phyloP scores from a whole-genome alignment of 2,329 filamentous ascomycete genomes.

The Xenosphaeropsis pyriputrescens region DNA sequence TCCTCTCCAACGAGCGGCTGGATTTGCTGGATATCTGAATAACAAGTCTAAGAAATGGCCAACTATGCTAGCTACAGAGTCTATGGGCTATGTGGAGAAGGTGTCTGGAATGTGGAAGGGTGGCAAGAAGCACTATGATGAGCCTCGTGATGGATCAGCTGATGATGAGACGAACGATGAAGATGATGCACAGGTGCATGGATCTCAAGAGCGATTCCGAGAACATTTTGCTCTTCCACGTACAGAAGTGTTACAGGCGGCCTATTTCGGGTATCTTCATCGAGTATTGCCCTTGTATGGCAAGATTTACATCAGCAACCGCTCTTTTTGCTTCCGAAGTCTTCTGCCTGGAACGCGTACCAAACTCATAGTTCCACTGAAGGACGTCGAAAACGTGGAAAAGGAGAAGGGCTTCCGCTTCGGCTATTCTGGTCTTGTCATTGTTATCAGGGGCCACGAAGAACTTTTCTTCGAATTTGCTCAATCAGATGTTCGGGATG shows the following conservation, averaged over 20 bases:
- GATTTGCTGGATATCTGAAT: slow-evolving; percentile 71
- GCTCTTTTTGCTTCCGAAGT: slow-evolving; percentile 84
- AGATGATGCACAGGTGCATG: slow-evolving; percentile 47
- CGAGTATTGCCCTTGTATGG: slow-evolving; percentile 85
- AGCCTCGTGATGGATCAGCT: slow-evolving; percentile 32
- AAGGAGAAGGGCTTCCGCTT: slow-evolving; percentile 93
- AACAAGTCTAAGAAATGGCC: slow-evolving; percentile 70
- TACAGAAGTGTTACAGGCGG: slow-evolving; percentile 70
- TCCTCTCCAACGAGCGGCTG: slow-evolving; percentile 70
- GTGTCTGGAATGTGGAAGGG: slow-evolving; percentile 96
- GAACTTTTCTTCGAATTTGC: slow-evolving; percentile 94
- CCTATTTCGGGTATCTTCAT: slow-evolving; percentile 86
- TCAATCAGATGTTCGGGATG: slow-evolving; percentile 64
- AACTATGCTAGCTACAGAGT: slow-evolving; percentile 70
- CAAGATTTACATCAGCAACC: slow-evolving; percentile 87
- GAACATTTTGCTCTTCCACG: slow-evolving; percentile 81
- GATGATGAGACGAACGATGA: slow-evolving; percentile 39
- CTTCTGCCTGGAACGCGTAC: slow-evolving; percentile 79
- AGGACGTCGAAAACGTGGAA: slow-evolving; percentile 82
- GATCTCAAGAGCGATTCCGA: slow-evolving; percentile 69
- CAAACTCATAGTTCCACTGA: slow-evolving; percentile 81
- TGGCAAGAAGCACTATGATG: slow-evolving; percentile 76
- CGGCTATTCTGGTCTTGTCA: slow-evolving; percentile 76
- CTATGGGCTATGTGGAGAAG: slow-evolving; percentile 93
- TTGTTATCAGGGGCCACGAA: slow-evolving; percentile 89